Evolutionary conservation across 1,284 basidiomycete species (phyloP).

Genomic region (Cutaneotrichosporon cavernicola): DNA sequence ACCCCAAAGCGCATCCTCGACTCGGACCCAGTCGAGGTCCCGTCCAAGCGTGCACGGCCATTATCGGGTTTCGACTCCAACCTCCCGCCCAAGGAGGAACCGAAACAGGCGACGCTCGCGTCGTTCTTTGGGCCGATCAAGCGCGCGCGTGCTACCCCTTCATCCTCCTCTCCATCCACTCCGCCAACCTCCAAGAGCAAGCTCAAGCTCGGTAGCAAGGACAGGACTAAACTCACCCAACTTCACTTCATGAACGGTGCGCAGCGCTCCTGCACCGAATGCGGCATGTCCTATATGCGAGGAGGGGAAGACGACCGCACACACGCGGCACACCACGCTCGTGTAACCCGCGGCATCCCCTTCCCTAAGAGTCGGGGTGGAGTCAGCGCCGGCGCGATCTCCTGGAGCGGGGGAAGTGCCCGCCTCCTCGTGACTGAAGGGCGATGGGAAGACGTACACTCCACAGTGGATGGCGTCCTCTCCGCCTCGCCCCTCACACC

Average conservation of each 20-base stretch:
- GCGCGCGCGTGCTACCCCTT: not conserved
- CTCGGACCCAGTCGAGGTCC: conserved; percentile 4
- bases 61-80: conserved; percentile 1
- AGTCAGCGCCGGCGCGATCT: not conserved
- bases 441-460: conserved; percentile 40
- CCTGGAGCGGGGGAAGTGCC: not conserved
- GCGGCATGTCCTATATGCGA: conserved; percentile 53
- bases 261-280: conserved; percentile 48
- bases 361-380: conserved; percentile 37
- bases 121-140: conserved; percentile 9
- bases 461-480: conserved; percentile 53
- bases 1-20: conserved; percentile 9
- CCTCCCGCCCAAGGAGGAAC: not conserved
- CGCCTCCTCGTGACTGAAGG: conserved; percentile 41
- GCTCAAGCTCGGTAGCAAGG: conserved; percentile 6
- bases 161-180: conserved; percentile 20
- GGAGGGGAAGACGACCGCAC: conserved; percentile 51
- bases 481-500: conserved; percentile 49
- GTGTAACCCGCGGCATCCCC: conserved; percentile 49
- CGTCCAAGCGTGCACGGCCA: conserved; percentile 6
- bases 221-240: conserved; percentile 30
- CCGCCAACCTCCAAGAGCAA: not conserved
- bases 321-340: conserved; percentile 52
- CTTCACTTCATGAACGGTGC: conserved; percentile 41
- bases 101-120: conserved; percentile 11